Evolutionary conservation across 2,329 filamentous ascomycete species (phyloP).

Genomic region (Colletotrichum tabaci): DNA sequence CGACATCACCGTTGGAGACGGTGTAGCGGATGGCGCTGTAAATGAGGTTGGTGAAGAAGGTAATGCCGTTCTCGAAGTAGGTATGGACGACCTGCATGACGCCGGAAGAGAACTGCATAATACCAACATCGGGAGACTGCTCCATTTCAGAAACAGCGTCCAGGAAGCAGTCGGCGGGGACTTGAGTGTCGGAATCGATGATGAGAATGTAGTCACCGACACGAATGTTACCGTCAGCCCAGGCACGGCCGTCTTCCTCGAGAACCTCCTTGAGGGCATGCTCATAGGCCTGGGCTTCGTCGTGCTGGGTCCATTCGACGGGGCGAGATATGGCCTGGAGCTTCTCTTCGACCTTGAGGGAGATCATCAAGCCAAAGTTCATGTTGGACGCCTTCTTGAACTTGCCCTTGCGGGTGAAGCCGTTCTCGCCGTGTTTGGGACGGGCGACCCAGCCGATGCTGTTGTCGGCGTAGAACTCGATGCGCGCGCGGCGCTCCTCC

Average conservation of each 20-base stretch:
- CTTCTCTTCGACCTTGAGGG: conserved; percentile 79
- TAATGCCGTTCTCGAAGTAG: conserved; percentile 80
- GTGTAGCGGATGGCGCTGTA: conserved; percentile 84
- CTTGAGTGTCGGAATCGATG: conserved; percentile 85
- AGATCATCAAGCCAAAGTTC: conserved; percentile 79
- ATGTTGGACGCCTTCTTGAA: conserved; percentile 82
- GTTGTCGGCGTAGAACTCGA: conserved; percentile 78
- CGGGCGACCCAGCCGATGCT: conserved; percentile 80
- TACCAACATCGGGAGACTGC: conserved; percentile 82
- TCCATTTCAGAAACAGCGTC: conserved; percentile 89
- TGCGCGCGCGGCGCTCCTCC: conserved; percentile 73
- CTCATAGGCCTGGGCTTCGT: conserved; percentile 78
- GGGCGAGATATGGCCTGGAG: conserved; percentile 70
- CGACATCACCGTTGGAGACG: conserved; percentile 83
- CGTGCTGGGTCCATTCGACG: conserved; percentile 76
- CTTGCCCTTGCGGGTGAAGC: conserved; percentile 75
- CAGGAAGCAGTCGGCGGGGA: conserved; percentile 82
- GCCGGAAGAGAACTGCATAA: conserved; percentile 83
- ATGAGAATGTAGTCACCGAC: conserved; percentile 87
- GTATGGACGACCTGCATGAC: conserved; percentile 85
- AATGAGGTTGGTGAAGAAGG: conserved; percentile 81
- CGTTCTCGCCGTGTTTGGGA: conserved; percentile 74
- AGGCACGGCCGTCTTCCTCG: conserved; percentile 77
- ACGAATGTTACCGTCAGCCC: conserved; percentile 89
- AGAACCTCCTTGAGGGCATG: conserved; percentile 76